Base-by-base conservation (phyloP, 1,284 basidiomycete genomes). In the Sporisorium sorghi region DNA sequence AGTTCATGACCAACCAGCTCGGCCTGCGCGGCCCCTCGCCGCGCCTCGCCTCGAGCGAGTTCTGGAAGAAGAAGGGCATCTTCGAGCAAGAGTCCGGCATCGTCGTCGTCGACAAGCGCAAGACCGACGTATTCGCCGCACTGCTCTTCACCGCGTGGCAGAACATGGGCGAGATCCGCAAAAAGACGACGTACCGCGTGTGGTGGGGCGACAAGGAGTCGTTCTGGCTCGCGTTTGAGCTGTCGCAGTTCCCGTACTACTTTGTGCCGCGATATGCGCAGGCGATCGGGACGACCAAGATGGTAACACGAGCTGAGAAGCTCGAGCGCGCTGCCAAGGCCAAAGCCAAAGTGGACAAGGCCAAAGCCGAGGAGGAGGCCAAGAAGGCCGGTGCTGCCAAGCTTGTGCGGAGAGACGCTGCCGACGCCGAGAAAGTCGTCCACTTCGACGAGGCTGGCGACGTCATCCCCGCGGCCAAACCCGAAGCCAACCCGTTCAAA, bases 41-140 rank as follows among this genome's bases (percentile, higher is more conserved):
- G 10, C 54, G 64, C 17, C 49, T 76, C 17, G 71, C 52, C 1
- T 44, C 61, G 44, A 67, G 66, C 40, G 63, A 61, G 21, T 76
- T 76, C 42, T 76, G 74, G 74, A 58, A 54, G 54, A 68, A 74
- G 47, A 73, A 73, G 52, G 70, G 70, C 21, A 73, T 73, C 35
- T 76, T 72, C 12, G 70, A 73, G 54, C 74, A 76, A 33, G 74
- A 76, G 30, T 71, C 66, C 14, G 74, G 74, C 17, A 71, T 76
- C 19, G 74, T 76, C 7, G 71, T 76, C 15, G 62, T 76, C 17
- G 74, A 76, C 59, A 76, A 76, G 53, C 30, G 74, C 3, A 58
- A 47, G 58, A 70, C 59, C 24, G 61, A 72, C 19, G 72, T 71
- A 5, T 76, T 76, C 53, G 69, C 71, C 4, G 70, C 74, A 1